Evolutionary conservation across 331 rosid species (phyloP), one percentile per base, ranked within the genome.

Genomic region (Stylosanthes scabra): DNA sequence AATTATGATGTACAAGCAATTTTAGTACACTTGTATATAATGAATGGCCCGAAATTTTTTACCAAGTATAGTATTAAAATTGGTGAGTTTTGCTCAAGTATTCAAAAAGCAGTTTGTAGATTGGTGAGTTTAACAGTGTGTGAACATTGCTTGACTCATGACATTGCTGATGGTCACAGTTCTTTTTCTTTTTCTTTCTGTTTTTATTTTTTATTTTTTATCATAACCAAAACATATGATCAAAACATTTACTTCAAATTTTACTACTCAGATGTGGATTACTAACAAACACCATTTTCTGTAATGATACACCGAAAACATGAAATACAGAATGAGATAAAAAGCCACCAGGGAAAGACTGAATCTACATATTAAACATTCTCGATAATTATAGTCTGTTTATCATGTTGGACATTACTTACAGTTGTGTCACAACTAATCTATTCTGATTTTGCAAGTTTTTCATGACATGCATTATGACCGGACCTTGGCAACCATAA

Each of bases 321-420:
- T 50, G 50, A 60, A 6, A 68, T 45, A 14, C 52, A 59, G 39
- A 50, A 51, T 13, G 29, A 27, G 58, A 31, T 11, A 57, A 27
- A 42, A 52, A 42, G 16, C 20, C 73, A 15, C 25, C 2, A 34
- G 5, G 37, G 41, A 69, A 63, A 41, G 16, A 52, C 39, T 27
- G 46, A 70, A 52, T 3, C 42, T 50, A 3, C 57, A 41, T 14
- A 57, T 52, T 10, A 63, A 8, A 11, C 58, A 64, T 59, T 58
- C 52, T 29, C 29, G 34, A 65, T 9, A 59, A 72, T 40, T 41
- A 66, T 59, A 72, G 59, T 73, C 11, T 66, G 66, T 28, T 15
- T 61, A 73, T 50, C 60, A 73, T 20, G 25, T 64, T 7, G 62
- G 70, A 66, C 45, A 45, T 15, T 28, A 65, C 52, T 72, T 72